Evolutionary conservation across 306 rosid genomes (phyloP).

Genomic region (Gynostemma pentaphyllum): DNA sequence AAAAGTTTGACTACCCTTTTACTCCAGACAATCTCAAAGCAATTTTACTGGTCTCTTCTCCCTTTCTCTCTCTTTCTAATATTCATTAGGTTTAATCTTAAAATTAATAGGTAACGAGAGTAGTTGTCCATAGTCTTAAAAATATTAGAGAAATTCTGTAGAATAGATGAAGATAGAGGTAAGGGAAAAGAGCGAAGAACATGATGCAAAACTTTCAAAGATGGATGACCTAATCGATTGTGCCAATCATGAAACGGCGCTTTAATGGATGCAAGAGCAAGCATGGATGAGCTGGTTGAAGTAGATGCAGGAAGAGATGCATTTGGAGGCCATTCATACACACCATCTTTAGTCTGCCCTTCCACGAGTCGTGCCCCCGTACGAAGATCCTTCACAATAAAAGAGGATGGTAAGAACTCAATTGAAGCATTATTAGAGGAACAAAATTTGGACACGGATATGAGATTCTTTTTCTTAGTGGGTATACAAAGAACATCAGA

Average conservation of each 20-base stretch:
- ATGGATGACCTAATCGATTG: neutral
- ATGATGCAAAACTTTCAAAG: neutral
- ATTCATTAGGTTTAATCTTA: too few relatives aligned
- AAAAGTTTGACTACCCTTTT: constrained; percentile 10
- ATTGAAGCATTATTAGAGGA: neutral
- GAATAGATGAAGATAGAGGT: neutral
- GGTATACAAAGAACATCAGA: neutral
- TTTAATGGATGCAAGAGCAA: neutral
- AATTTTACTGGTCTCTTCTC: too few relatives aligned
- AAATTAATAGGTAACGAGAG: too few relatives aligned
- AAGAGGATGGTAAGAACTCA: too few relatives aligned
- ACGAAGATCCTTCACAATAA: neutral
- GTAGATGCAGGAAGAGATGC: neutral
- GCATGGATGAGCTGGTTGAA: neutral
- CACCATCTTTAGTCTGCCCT: too few relatives aligned
- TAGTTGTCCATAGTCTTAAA: too few relatives aligned
- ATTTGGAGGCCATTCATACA: too few relatives aligned
- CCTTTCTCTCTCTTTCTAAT: too few relatives aligned
- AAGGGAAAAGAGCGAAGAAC: neutral
- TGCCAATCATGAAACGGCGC: neutral
- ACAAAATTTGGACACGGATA: neutral
- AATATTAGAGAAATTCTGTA: too few relatives aligned
- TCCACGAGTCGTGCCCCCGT: neutral
- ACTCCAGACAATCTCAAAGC: neutral
- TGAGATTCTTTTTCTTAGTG: neutral